phyloP scores from a whole-genome alignment of 2,329 filamentous ascomycete genomes.

The Arachnomyces sp. region DNA sequence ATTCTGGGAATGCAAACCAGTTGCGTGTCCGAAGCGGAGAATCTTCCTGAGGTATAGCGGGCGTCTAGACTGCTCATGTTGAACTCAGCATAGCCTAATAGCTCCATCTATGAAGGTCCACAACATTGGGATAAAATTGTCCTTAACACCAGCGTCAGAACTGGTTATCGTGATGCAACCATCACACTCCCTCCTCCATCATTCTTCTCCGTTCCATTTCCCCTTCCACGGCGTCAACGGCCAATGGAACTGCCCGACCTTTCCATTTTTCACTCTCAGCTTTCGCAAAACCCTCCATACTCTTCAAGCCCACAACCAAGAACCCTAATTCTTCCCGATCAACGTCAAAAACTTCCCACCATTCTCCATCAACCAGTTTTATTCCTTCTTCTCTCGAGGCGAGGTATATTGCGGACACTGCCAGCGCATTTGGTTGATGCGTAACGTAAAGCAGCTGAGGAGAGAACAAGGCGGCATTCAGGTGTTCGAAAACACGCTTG shows the following conservation, averaged over 20 bases:
- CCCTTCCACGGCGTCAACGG: constrained; percentile 48
- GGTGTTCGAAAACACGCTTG: constrained; percentile 60
- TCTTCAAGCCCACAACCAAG: constrained; percentile 75
- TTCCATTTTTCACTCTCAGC: constrained; percentile 53
- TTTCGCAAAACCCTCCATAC: constrained; percentile 62
- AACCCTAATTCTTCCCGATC: constrained; percentile 93
- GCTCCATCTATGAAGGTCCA: not conserved
- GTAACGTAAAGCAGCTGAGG: constrained; percentile 87
- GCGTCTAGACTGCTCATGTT: no score
- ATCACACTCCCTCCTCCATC: constrained; percentile 34
- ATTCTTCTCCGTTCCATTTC: constrained; percentile 51
- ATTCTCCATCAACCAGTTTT: constrained; percentile 74
- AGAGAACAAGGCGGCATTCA: constrained; percentile 80
- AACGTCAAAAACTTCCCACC: constrained; percentile 98
- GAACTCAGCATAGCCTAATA: no score
- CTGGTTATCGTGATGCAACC: no score
- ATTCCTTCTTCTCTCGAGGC: constrained; percentile 68
- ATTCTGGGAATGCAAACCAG: no score
- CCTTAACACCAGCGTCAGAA: no score
- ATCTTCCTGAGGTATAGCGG: no score
- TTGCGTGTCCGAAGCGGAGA: no score
- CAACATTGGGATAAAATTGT: no score
- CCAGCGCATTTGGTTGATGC: constrained; percentile 78
- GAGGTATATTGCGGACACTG: constrained; percentile 85
- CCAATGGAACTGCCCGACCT: constrained; percentile 50